These are phyloP conservation scores for Esteya vermicola DNA, from an alignment of 2,329 filamentous ascomycete species.

Conservation along the genomic window DNA sequence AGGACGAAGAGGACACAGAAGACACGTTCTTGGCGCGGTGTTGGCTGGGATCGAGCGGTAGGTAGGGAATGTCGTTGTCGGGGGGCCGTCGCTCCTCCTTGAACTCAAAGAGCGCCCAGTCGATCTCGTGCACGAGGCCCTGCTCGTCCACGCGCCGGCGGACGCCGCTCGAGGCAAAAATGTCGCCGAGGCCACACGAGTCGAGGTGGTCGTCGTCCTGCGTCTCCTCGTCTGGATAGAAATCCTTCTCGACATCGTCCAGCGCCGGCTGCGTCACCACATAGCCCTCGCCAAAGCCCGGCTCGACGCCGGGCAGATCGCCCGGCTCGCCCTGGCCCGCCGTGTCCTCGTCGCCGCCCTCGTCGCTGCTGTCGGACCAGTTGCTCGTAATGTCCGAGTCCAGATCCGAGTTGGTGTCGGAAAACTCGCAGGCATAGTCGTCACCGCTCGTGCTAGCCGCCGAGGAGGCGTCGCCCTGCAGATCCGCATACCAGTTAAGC, in stretches of 20 bases:
- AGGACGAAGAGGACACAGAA: no score
- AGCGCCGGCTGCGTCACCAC: constrained; percentile 84
- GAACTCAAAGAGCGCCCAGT: constrained; percentile 87
- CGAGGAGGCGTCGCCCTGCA: constrained; percentile 22
- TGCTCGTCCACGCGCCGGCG: constrained; percentile 56
- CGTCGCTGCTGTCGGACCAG: constrained; percentile 27
- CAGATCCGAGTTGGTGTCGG: constrained; percentile 40
- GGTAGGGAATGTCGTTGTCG: constrained; percentile 51
- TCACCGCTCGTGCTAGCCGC: constrained; percentile 29
- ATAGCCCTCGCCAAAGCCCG: constrained; percentile 61
- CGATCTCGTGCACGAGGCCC: constrained; percentile 74
- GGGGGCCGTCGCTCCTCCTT: constrained; percentile 54
- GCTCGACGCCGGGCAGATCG: constrained; percentile 65
- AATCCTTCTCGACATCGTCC: constrained; percentile 70
- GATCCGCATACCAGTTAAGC: constrained; percentile 26
- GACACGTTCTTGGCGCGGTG: no score
- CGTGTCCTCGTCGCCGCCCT: constrained; percentile 20
- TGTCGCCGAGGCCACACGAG: constrained; percentile 64
- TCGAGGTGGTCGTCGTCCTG: constrained; percentile 73
- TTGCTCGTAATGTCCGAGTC: constrained; percentile 39
- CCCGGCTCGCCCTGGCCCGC: constrained; percentile 37
- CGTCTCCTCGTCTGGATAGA: constrained; percentile 59
- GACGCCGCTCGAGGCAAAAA: constrained; percentile 84
- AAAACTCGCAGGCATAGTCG: constrained; percentile 46
- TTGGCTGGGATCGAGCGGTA: no score